Base-by-base conservation (phyloP, 306 rosid species). In the Gastrolobium bilobum region DNA sequence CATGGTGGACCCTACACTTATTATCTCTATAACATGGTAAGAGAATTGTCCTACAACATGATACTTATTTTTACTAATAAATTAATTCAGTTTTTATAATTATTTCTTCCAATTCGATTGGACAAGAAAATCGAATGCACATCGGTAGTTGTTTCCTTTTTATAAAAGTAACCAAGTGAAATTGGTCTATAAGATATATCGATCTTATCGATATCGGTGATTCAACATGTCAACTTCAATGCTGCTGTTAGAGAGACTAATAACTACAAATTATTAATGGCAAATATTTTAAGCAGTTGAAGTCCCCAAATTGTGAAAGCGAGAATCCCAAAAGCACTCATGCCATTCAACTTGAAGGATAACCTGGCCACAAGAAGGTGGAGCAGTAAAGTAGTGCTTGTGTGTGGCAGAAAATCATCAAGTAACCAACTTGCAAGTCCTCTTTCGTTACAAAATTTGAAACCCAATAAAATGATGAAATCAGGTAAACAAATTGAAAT, bases 361-460 rank as follows among this genome's bases (percentile, higher is more conserved):
- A 11, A 31, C 57, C 69, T 74, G 37, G 37, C 48, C 79, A 61
- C 71, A 33, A 33, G 1, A 37, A 35, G 20, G 34, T 69, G 62
- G 44, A 48, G 14, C 9, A 51, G 15, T 5, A 11, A 35, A 3
- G 8, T n/a, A 13, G 0, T 62, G 33, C 35, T 2, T 5, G 38
- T 63, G 2, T 13, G 26, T 20, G 26, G 26, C 3, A 14, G 13
- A 63, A 0, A 63, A 63, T 39, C 69, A 38, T 10, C 34, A 63
- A 1, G 26, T 20, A 20, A 20, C 26, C 26, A 20, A 20, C 26
- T 20, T 20, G 26, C 26, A 13, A 4, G 10, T 42, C 30, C 67
- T 29, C 29, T 72, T 56, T 57, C 44, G 44, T 13, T 39, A 2
- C 57, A 59, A 73, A 71, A 54, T 9, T 29, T 40, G 39, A 10